These are phyloP conservation scores for Annulohypoxylon maeteangense DNA, from an alignment of 495 filamentous ascomycete species.

Conservation along the genomic window DNA sequence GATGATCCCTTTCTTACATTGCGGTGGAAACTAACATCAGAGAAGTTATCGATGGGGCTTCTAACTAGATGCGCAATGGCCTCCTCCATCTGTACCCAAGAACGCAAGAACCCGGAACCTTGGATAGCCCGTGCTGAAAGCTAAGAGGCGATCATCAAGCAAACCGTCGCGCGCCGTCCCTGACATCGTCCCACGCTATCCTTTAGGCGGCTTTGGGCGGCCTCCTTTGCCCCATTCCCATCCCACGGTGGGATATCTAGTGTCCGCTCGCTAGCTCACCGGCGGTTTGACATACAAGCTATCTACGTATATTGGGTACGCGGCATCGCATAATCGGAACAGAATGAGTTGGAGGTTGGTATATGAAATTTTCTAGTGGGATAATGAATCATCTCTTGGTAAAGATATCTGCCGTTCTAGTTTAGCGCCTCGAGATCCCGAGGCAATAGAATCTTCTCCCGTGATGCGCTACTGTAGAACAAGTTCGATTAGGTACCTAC, in stretches of 20 bases:
- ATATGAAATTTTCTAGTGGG: not conserved
- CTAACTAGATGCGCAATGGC: slow-evolving; percentile 9
- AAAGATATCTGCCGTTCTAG: not conserved
- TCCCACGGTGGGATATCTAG: slow-evolving; percentile 19
- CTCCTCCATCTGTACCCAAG: slow-evolving; percentile 7
- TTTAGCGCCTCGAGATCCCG: not conserved
- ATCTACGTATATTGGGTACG: slow-evolving; percentile 6
- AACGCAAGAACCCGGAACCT: not conserved
- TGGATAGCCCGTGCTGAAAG: not conserved
- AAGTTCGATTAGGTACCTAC: not conserved
- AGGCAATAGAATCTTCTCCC: not conserved
- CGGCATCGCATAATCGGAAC: not conserved
- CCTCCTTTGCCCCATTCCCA: slow-evolving; percentile 14
- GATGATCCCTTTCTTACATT: slow-evolving; percentile 1
- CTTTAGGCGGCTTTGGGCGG: not conserved
- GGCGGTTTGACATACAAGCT: not conserved
- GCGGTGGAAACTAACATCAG: not conserved
- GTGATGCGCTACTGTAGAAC: not conserved
- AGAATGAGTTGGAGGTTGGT: not conserved
- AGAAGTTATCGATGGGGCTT: not conserved
- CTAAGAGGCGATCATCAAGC: slow-evolving; percentile 15
- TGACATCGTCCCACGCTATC: slow-evolving; percentile 25
- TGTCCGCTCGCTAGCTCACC: slow-evolving; percentile 9
- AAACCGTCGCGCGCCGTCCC: slow-evolving; percentile 25
- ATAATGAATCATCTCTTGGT: not conserved